Percentiles rank a stretch among this genome's conserved stretches.
Evolutionary conservation across 2,329 filamentous ascomycete genomes (phyloP).

Genomic region (Colletotrichum plurivorum): DNA sequence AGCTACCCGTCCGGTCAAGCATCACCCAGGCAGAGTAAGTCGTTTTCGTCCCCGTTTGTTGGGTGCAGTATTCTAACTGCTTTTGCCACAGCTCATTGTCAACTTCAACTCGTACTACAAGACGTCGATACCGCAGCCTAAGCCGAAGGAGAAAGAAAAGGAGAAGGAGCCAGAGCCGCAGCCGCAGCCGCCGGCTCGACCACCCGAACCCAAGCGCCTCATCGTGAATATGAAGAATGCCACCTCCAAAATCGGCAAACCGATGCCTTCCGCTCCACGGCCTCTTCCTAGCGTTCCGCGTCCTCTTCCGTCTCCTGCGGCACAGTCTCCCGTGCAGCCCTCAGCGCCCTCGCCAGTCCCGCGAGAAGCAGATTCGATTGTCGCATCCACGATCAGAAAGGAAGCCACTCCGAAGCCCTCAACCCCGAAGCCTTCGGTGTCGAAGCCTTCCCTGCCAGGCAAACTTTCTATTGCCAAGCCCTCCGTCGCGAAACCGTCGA

Average conservation of each 20-base stretch:
- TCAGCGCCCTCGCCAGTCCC: conserved; percentile 31
- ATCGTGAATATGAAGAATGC: conserved; percentile 47
- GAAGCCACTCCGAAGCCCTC: conserved; percentile 19
- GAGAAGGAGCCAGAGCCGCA: conserved; percentile 45
- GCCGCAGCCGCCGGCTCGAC: conserved; percentile 35
- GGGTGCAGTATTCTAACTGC: conserved; percentile 32
- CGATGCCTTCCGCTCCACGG: conserved; percentile 21
- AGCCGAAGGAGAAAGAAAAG: background rate
- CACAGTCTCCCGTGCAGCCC: conserved; percentile 21
- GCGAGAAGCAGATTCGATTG: conserved; percentile 39
- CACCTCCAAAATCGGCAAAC: conserved; percentile 56
- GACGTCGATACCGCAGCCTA: conserved; percentile 41
- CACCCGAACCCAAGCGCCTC: conserved; percentile 48
- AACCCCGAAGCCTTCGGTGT: conserved; percentile 1
- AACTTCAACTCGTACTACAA: conserved; percentile 56
- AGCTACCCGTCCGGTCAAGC: conserved; percentile 52
- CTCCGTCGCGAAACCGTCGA: conserved; percentile 11
- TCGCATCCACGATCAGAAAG: conserved; percentile 30
- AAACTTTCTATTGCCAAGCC: conserved; percentile 6
- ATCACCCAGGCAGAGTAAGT: conserved; percentile 55
- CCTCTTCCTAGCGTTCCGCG: conserved; percentile 25
- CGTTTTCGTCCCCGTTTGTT: background rate
- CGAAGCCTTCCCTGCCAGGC: background rate
- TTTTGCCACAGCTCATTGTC: conserved; percentile 49
- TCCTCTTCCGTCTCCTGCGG: conserved; percentile 18